Conservation (phyloP, 2,329 filamentous ascomycete species). For the Colletotrichum tamarilloi region DNA sequence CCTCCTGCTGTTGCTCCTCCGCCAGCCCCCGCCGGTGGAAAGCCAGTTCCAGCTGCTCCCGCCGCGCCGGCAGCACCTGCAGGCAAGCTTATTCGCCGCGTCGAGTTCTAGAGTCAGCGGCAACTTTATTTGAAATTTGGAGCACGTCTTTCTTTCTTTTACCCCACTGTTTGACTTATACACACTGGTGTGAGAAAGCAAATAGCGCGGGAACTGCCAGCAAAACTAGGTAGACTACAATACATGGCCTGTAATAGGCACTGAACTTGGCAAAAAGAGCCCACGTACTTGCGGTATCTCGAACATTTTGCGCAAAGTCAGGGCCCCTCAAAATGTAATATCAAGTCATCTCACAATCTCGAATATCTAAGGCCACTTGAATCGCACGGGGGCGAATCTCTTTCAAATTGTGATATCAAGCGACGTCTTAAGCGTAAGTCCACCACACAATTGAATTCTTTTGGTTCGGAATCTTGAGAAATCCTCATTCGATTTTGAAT, state of each 20-base stretch:
- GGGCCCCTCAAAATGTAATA: too few species aligned
- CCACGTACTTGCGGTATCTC: too few species aligned
- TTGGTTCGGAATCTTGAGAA: too few species aligned
- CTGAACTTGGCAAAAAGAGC: background rate
- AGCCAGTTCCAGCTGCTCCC: background rate
- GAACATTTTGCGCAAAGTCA: too few species aligned
- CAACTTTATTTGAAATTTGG: background rate
- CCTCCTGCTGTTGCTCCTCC: background rate
- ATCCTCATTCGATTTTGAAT: too few species aligned
- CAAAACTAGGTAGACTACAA: background rate
- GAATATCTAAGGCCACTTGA: too few species aligned
- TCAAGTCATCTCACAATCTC: too few species aligned
- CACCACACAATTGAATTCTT: too few species aligned
- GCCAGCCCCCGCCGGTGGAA: background rate
- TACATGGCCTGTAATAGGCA: background rate
- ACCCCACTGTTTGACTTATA: background rate
- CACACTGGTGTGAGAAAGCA: background rate
- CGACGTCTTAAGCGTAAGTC: too few species aligned
- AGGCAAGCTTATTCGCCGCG: background rate
- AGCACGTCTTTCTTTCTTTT: background rate
- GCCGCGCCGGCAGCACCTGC: too few species aligned
- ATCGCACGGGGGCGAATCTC: too few species aligned
- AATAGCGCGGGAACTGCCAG: background rate
- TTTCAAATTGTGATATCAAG: too few species aligned
- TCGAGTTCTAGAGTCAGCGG: background rate